Conservation (phyloP, 2,329 filamentous ascomycete genomes). For the Setomelanomma holmii region DNA sequence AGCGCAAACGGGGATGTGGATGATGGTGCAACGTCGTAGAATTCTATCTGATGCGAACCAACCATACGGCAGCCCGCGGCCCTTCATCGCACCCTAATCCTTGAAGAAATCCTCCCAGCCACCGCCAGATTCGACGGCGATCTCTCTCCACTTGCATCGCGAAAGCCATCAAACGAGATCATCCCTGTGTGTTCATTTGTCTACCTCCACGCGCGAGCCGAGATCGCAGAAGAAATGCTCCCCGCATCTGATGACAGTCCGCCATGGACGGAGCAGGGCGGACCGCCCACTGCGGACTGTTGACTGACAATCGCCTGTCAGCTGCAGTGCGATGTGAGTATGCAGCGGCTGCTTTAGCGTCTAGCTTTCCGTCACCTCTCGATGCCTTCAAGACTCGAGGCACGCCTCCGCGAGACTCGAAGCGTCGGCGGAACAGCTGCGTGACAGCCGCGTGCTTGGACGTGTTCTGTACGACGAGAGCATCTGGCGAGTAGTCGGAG, state of each 20-base stretch:
- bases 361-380: slow-evolving; percentile 24
- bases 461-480: slow-evolving; percentile 33
- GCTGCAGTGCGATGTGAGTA: slow-evolving; percentile 36
- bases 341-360: slow-evolving; percentile 27
- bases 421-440: slow-evolving; percentile 16
- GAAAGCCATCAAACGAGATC: slow-evolving; percentile 25
- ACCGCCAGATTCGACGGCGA: slow-evolving; percentile 38
- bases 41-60: slow-evolving; percentile 32
- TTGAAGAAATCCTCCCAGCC: slow-evolving; percentile 39
- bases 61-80: slow-evolving; percentile 25
- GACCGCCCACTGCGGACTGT: neutral
- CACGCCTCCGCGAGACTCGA: slow-evolving; percentile 20
- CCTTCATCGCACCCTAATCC: slow-evolving; percentile 11
- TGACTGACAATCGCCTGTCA: slow-evolving; percentile 1
- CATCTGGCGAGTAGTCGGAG: slow-evolving; percentile 17
- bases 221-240: neutral
- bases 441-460: slow-evolving; percentile 40
- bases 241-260: neutral
- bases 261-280: neutral
- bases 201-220: slow-evolving; percentile 7
- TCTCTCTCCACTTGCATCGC: slow-evolving; percentile 30
- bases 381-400: slow-evolving; percentile 29
- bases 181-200: slow-evolving; percentile 8
- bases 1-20: slow-evolving; percentile 23
- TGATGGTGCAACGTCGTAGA: slow-evolving; percentile 46